Evolutionary conservation across 345 rosid genomes (phyloP).

Genomic region (Salix arbutifolia): DNA sequence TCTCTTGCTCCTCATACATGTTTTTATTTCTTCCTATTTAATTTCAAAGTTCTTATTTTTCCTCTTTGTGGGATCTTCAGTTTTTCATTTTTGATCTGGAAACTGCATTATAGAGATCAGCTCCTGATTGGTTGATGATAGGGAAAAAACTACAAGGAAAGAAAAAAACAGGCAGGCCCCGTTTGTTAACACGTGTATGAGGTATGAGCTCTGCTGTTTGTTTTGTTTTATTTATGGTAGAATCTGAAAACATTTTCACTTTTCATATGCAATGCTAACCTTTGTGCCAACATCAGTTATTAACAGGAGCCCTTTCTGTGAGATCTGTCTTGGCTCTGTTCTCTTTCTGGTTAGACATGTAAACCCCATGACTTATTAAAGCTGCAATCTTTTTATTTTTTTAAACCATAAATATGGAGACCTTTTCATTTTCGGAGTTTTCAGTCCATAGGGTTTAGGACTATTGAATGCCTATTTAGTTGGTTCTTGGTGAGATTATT

Average conservation of each 20-base stretch:
- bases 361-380: background rate
- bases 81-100: background rate
- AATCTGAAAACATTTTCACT: background rate
- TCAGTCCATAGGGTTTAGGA: background rate
- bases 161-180: background rate
- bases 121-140: conserved; percentile 11
- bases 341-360: conserved; percentile 21
- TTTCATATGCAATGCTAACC: conserved; percentile 16
- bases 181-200: conserved; percentile 6
- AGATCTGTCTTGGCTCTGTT: conserved; percentile 1
- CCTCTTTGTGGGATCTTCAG: background rate
- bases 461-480: background rate
- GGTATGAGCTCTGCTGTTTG: background rate
- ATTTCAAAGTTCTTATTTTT: background rate
- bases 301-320: background rate
- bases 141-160: background rate
- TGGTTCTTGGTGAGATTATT: background rate
- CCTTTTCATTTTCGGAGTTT: background rate
- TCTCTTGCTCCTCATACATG: background rate
- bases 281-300: background rate
- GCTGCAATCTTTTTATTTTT: background rate
- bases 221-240: background rate
- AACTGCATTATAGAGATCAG: conserved; percentile 10
- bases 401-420: background rate
- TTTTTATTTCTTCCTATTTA: background rate